Conservation (phyloP, 306 rosid species). For the Lithocarpus polystachyus region DNA sequence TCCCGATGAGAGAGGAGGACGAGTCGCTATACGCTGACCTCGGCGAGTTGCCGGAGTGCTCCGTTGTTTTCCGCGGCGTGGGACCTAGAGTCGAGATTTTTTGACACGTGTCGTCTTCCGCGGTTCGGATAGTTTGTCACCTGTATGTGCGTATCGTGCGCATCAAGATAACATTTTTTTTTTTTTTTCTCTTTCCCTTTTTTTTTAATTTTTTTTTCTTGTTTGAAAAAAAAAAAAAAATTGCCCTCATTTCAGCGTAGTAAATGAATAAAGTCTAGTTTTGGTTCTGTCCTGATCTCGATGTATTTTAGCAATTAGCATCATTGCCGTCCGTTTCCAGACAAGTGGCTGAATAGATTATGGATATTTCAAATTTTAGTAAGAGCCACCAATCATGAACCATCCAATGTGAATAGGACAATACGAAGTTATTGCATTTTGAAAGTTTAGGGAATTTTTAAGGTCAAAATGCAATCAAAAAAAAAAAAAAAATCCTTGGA, state of each 20-base stretch:
- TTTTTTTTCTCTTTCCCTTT: too few relatives aligned
- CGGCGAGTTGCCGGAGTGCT: slow-evolving; percentile 89
- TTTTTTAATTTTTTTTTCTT: not conserved
- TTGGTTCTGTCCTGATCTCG: slow-evolving; percentile 9
- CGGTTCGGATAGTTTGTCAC: not conserved
- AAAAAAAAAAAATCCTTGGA: too few relatives aligned
- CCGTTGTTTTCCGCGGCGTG: slow-evolving; percentile 57
- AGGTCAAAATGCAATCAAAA: too few relatives aligned
- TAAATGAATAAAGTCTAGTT: slow-evolving; percentile 14
- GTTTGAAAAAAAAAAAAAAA: too few relatives aligned
- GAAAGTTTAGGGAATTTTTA: not conserved
- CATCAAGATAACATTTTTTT: slow-evolving; percentile 19
- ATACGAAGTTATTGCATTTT: not conserved
- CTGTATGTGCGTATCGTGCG: slow-evolving; percentile 10
- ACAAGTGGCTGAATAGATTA: not conserved
- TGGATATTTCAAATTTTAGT: not conserved
- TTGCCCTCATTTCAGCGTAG: slow-evolving; percentile 14
- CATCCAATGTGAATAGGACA: not conserved
- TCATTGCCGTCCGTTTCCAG: slow-evolving; percentile 6
- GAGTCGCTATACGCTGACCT: slow-evolving; percentile 84
- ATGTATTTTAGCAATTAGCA: slow-evolving; percentile 15
- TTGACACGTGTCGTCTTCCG: slow-evolving; percentile 37
- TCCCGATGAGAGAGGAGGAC: slow-evolving; percentile 90
- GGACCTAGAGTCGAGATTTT: slow-evolving; percentile 50
- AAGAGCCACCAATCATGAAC: not conserved